phyloP scores from a whole-genome alignment of 331 rosid species.

The Malus hybrid region DNA sequence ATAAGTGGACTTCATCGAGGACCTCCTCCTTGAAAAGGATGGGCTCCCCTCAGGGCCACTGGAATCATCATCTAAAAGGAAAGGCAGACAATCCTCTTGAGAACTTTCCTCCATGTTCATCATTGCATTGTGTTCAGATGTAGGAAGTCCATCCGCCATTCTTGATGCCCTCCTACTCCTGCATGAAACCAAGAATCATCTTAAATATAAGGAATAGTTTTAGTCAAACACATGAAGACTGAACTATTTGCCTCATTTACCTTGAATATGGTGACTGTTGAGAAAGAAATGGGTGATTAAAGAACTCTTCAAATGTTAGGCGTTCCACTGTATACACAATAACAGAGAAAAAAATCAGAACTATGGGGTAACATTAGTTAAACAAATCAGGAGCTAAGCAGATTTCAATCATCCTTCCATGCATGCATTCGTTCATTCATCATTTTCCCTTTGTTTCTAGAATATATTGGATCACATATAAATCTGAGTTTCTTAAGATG shows the following conservation, averaged over 20 bases:
- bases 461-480: not conserved
- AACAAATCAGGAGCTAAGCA: not conserved
- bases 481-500: not conserved
- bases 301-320: slow-evolving; percentile 85
- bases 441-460: not conserved
- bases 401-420: not conserved
- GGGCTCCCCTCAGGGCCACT: slow-evolving; percentile 80
- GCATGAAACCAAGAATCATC: slow-evolving; percentile 15
- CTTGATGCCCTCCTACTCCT: slow-evolving; percentile 52
- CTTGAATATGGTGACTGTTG: slow-evolving; percentile 47
- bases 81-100: slow-evolving; percentile 89
- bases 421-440: not conserved
- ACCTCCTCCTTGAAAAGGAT: slow-evolving; percentile 43
- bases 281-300: slow-evolving; percentile 69
- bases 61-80: slow-evolving; percentile 73
- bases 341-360: slow-evolving; percentile 10
- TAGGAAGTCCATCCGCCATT: slow-evolving; percentile 40
- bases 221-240: slow-evolving; percentile 12
- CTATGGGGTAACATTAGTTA: not conserved
- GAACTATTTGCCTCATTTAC: slow-evolving; percentile 26
- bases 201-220: slow-evolving; percentile 7
- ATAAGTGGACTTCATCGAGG: slow-evolving; percentile 66
- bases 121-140: slow-evolving; percentile 35
- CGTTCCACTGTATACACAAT: slow-evolving; percentile 75
- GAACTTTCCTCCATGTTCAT: slow-evolving; percentile 51